phyloP scores from a whole-genome alignment of 495 filamentous ascomycete genomes.

The Aspergillus egyptiacus region DNA sequence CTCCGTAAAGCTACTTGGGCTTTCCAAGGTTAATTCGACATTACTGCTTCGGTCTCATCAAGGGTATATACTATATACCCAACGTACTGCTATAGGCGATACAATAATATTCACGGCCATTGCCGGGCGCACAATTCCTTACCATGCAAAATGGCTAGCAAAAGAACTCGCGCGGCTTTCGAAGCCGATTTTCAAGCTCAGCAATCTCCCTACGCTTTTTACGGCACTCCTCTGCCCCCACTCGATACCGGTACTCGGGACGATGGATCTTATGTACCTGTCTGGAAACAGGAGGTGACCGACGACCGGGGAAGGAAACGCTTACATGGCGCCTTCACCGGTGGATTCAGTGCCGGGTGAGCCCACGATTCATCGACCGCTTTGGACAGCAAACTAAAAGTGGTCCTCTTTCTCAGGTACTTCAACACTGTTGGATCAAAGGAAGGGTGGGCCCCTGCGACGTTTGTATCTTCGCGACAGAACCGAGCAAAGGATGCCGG shows the following conservation, averaged over 20 bases:
- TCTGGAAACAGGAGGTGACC: constrained; percentile 96
- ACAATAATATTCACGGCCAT: too few species aligned
- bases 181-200: constrained; percentile 70
- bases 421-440: constrained; percentile 98
- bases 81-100: too few species aligned
- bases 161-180: constrained; percentile 70
- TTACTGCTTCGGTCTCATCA: too few species aligned
- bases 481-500: constrained; percentile 65
- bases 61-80: neutral
- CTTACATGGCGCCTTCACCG: constrained; percentile 93
- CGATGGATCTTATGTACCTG: constrained; percentile 86
- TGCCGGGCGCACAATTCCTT: too few species aligned
- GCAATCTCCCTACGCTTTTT: constrained; percentile 73
- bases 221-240: constrained; percentile 81
- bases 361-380: constrained; percentile 25
- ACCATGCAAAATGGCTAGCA: constrained; percentile 54
- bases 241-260: constrained; percentile 73
- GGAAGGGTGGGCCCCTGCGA: constrained; percentile 91
- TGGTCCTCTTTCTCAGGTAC: constrained; percentile 52
- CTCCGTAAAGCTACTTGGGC: too few species aligned
- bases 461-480: constrained; percentile 84
- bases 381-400: constrained; percentile 27
- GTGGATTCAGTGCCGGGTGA: constrained; percentile 93
- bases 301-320: constrained; percentile 90
- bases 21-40: too few species aligned